Evolutionary conservation across 2,329 filamentous ascomycete species (phyloP).

Genomic region (Epichloe hybrida): DNA sequence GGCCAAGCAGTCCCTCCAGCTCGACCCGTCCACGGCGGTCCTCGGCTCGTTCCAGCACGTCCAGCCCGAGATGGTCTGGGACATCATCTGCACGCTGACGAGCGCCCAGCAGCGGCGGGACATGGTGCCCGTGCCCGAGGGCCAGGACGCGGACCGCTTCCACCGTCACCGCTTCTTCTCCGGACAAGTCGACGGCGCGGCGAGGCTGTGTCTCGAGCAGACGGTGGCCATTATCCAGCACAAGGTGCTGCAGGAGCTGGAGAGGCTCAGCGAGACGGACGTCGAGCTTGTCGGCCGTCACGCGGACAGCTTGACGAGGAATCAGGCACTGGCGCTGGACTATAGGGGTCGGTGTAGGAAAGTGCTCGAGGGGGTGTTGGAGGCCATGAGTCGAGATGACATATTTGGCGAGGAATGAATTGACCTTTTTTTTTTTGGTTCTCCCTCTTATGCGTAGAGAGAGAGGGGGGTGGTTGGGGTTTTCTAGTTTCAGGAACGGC

Average conservation of each 20-base stretch:
- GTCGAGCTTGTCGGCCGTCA: conserved; percentile 27
- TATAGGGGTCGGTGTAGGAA: conserved; percentile 35
- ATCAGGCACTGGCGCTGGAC: conserved; percentile 33
- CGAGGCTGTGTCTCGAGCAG: conserved; percentile 17
- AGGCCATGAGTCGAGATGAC: conserved; percentile 21
- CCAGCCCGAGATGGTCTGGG: conserved; percentile 39
- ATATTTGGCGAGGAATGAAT: conserved; percentile 8
- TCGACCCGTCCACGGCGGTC: conserved; percentile 11
- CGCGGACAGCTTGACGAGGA: conserved; percentile 23
- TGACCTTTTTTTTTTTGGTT: not conserved
- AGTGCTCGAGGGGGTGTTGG: conserved; percentile 33
- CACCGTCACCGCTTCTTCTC: conserved; percentile 17
- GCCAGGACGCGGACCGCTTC: conserved; percentile 11
- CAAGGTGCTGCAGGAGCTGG: conserved; percentile 29
- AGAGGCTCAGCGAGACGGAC: conserved; percentile 33
- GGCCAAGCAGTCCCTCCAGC: conserved; percentile 23
- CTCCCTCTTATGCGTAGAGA: too few relatives aligned
- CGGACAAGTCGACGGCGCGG: conserved; percentile 17
- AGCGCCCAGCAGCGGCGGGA: conserved; percentile 17
- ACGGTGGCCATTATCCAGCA: conserved; percentile 29
- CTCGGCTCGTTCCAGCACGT: conserved; percentile 34
- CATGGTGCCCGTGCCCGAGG: conserved; percentile 13
- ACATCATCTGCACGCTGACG: conserved; percentile 29
- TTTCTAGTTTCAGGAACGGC: too few relatives aligned
- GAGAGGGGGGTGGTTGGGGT: too few relatives aligned